phyloP scores from a whole-genome alignment of 306 rosid species.

The Vigna trinervia region DNA sequence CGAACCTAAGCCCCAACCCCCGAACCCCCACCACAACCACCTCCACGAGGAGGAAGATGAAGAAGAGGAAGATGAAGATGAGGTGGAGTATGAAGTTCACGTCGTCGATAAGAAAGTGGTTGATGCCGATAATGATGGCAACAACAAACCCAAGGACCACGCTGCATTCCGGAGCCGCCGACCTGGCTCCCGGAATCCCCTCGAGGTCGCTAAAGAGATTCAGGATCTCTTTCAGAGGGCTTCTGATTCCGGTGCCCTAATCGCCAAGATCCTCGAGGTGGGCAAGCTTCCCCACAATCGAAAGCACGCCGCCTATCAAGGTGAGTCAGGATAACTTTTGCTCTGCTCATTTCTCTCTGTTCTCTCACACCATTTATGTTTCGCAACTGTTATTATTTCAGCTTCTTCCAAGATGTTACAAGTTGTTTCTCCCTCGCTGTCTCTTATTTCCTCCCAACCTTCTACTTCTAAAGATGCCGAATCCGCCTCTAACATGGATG shows the following conservation, averaged over 20 bases:
- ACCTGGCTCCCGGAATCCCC: slow-evolving; percentile 62
- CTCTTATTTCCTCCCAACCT: slow-evolving; percentile 68
- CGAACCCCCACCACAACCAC: neutral
- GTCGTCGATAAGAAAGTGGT: slow-evolving; percentile 67
- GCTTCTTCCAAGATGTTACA: slow-evolving; percentile 82
- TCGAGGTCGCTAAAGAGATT: slow-evolving; percentile 78
- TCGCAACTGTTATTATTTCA: slow-evolving; percentile 29
- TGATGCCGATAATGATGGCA: slow-evolving; percentile 51
- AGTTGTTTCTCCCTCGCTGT: slow-evolving; percentile 63
- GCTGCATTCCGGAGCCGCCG: slow-evolving; percentile 57
- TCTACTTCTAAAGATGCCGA: slow-evolving; percentile 65
- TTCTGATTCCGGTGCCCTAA: slow-evolving; percentile 75
- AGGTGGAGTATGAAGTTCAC: slow-evolving; percentile 54
- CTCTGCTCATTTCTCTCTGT: neutral
- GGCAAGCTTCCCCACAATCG: slow-evolving; percentile 73
- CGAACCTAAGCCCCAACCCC: slow-evolving; percentile 37
- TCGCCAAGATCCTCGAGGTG: slow-evolving; percentile 79
- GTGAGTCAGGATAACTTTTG: neutral
- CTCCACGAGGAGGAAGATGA: neutral
- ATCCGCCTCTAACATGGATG: slow-evolving; percentile 52
- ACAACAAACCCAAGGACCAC: slow-evolving; percentile 58
- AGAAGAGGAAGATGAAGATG: neutral
- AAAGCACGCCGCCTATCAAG: slow-evolving; percentile 64
- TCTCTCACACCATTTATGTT: neutral
- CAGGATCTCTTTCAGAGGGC: slow-evolving; percentile 80